Base-by-base conservation (phyloP, 2,329 filamentous ascomycete species). In the Samsoniella hepiali region DNA sequence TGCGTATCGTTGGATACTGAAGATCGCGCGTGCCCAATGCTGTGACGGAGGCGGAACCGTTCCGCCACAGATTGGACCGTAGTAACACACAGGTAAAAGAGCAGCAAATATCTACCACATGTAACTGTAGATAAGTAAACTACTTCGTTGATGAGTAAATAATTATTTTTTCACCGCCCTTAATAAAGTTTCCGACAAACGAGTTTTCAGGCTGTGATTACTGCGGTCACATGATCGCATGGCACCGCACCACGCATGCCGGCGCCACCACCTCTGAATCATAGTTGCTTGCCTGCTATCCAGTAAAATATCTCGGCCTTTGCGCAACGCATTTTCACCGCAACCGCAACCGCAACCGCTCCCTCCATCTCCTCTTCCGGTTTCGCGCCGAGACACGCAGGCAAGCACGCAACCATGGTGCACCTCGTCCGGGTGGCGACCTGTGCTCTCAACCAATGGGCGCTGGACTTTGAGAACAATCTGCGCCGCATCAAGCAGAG, bases 401-500 rank as follows among this genome's bases (percentile, higher is more conserved):
- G 11, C 15, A 2, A 15, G 11, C 3, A 15, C 51, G 44, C 49
- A 22, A 65, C 58, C 13, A 68, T 66, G 17, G 74, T 73, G 72
- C 67, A 67, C 2, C 73, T 71, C 53, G 66, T 77, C 36, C 75
- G 74, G 3, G 72, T 77, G 32, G 75, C 74, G 3, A 73, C 75
- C 31, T 73, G 72, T 22, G 74, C 75, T 17, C 64, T 75, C 8
- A 63, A 22, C 70, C 72, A 11, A 76, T 74, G 49, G 70, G 76
- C 9, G 72, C 83, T 89, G 8, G 87, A 89, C 70, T 89, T 84
- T 68, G 78, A 84, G 66, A 87, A 87, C 44, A 91, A 91, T 69
- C 74, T 79, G 2, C 79, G 82, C 56, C 79, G 88, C 22, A 90
- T 91, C 66, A 80, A 87, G 22, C 79, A 88, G 71, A 86, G 83